A percentile compares a stretch with the other conserved stretches of the same genome.
Conservation (phyloP, 2,329 filamentous ascomycete species). For the Fusarium virguliforme region DNA sequence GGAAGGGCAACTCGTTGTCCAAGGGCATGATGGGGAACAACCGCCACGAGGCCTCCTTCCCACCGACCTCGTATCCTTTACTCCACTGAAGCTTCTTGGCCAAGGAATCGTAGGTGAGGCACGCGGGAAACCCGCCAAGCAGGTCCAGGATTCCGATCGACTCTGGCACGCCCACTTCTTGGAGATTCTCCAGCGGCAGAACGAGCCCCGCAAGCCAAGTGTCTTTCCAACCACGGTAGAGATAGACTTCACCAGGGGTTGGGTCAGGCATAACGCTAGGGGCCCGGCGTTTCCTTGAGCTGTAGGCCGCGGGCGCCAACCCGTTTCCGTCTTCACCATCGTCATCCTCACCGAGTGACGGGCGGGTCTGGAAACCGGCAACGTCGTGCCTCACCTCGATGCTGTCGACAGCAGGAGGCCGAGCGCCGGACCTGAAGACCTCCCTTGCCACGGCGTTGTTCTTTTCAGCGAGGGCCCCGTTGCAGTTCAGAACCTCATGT, state of each 20-base stretch:
- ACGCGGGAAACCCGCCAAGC: conserved; percentile 25
- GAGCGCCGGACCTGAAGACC: conserved; percentile 15
- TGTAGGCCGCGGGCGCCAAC: too few relatives aligned
- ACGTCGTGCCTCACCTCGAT: conserved; percentile 22
- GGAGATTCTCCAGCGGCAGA: conserved; percentile 29
- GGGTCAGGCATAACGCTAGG: conserved; percentile 7
- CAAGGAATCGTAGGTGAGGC: conserved; percentile 34
- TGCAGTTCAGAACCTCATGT: conserved; percentile 31
- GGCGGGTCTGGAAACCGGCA: too few relatives aligned
- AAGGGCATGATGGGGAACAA: conserved; percentile 45
- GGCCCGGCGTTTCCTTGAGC: not conserved
- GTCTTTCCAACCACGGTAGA: conserved; percentile 30
- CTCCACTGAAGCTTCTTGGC: conserved; percentile 25
- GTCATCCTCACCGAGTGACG: not conserved
- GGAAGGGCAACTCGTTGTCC: conserved; percentile 33
- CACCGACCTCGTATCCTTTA: conserved; percentile 30
- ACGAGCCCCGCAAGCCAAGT: conserved; percentile 26
- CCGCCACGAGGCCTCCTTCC: conserved; percentile 3
- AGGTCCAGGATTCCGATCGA: conserved; percentile 26
- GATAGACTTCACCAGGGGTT: conserved; percentile 31
- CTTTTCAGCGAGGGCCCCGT: conserved; percentile 23
- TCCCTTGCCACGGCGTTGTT: conserved; percentile 29
- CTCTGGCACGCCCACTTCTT: conserved; percentile 10
- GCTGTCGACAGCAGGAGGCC: conserved; percentile 15
- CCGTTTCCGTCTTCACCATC: not conserved